phyloP scores from a whole-genome alignment of 257 asterid genomes.

The Voacanga thouarsii region DNA sequence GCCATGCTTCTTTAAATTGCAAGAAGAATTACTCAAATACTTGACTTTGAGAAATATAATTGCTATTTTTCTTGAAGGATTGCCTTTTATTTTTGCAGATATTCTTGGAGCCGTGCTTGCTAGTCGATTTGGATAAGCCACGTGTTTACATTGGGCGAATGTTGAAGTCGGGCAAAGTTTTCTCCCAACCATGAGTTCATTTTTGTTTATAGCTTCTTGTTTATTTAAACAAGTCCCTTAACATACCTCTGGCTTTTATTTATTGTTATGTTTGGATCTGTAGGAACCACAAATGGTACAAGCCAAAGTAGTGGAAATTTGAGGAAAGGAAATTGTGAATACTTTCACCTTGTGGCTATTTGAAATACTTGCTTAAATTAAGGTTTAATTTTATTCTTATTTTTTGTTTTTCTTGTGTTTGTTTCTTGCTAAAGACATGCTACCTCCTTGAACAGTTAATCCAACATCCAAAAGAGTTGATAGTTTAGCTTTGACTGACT shows the following conservation, averaged over 20 bases:
- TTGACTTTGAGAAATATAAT: constrained; percentile 6
- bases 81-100: constrained; percentile 42
- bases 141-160: constrained; percentile 84
- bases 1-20: neutral
- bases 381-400: neutral
- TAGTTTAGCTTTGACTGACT: neutral
- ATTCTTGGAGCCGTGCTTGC: constrained; percentile 73
- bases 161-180: constrained; percentile 94
- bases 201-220: neutral
- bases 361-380: constrained; percentile 7
- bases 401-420: neutral
- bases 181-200: constrained; percentile 69
- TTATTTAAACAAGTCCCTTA: neutral
- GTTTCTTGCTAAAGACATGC: neutral
- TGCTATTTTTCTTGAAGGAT: constrained; percentile 13
- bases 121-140: constrained; percentile 68
- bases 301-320: constrained; percentile 97
- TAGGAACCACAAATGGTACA: constrained; percentile 87
- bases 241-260: neutral
- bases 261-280: constrained; percentile 15
- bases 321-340: constrained; percentile 94
- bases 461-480: neutral
- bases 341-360: constrained; percentile 9
- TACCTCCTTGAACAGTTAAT: neutral
- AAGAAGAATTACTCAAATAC: neutral